A percentile compares a stretch with the other conserved stretches of the same genome.
phyloP scores from a whole-genome alignment of 1,139 yeast genomes.

The Blastobotrys persicus region DNA sequence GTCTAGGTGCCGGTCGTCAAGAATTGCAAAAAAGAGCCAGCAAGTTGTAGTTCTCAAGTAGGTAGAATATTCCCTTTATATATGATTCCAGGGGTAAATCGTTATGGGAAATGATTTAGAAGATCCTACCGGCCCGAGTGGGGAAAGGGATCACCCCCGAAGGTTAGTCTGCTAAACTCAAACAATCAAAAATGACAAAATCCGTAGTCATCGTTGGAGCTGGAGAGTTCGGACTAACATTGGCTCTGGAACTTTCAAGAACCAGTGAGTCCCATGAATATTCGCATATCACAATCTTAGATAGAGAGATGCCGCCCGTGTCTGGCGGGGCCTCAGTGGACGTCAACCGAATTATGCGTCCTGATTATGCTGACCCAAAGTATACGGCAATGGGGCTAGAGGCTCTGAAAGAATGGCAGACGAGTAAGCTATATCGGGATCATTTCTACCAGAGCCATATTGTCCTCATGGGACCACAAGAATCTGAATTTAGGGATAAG shows the following conservation, averaged over 20 bases:
- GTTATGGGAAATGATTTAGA: no score
- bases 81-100: no score
- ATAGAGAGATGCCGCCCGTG: slow-evolving; percentile 1
- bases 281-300: not conserved
- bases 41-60: slow-evolving; percentile 1
- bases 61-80: no score
- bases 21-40: not conserved
- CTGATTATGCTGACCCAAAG: not conserved
- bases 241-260: not conserved
- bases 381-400: not conserved
- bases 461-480: not conserved
- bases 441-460: not conserved
- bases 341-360: not conserved
- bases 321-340: not conserved
- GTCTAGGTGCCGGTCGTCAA: not conserved
- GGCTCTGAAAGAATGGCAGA: slow-evolving; percentile 1
- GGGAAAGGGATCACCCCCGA: no score
- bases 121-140: no score
- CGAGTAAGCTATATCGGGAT: not conserved
- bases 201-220: slow-evolving; percentile 2
- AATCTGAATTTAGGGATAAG: not conserved
- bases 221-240: not conserved
- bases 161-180: no score
- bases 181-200: no score
- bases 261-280: not conserved